A percentile compares a stretch with the other conserved stretches of the same genome.
These are phyloP conservation scores for Rhodotorula sp. DNA, from an alignment of 1,284 basidiomycete genomes.

Conservation along the genomic window DNA sequence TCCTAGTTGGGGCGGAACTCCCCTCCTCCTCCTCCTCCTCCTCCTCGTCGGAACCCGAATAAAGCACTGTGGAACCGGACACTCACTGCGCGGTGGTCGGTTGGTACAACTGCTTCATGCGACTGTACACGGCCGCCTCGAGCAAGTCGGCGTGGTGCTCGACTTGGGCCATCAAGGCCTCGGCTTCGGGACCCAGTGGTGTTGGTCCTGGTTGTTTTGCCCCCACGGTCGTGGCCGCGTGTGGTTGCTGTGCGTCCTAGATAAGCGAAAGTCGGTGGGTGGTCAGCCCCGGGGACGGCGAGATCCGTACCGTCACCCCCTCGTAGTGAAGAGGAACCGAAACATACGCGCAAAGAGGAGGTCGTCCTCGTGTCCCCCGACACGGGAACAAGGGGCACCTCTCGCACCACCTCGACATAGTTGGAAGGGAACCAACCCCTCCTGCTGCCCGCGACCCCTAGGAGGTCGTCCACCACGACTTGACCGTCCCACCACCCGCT, in stretches of 20 bases:
- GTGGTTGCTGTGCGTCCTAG: too few relatives aligned
- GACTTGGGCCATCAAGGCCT: slow-evolving; percentile 59
- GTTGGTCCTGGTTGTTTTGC: too few relatives aligned
- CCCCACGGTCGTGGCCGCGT: too few relatives aligned
- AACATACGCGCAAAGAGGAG: not conserved
- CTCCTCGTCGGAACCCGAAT: too few relatives aligned
- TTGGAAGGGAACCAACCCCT: slow-evolving; percentile 98
- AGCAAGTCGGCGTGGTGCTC: slow-evolving; percentile 80
- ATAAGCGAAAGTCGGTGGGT: too few relatives aligned
- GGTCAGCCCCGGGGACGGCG: too few relatives aligned
- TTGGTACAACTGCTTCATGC: slow-evolving; percentile 75
- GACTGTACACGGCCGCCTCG: slow-evolving; percentile 74
- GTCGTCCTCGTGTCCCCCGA: too few relatives aligned
- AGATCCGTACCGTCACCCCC: too few relatives aligned
- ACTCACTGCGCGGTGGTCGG: slow-evolving; percentile 58
- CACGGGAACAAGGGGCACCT: not conserved
- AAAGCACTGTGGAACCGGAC: not conserved
- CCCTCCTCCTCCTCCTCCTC: too few relatives aligned
- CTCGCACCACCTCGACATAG: slow-evolving; percentile 47
- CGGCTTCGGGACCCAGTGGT: not conserved
- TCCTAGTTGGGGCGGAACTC: too few relatives aligned
- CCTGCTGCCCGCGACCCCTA: slow-evolving; percentile 24
- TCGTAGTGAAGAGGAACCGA: too few relatives aligned
- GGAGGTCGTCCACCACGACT: slow-evolving; percentile 51
- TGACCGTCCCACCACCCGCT: slow-evolving; percentile 99